Percentiles rank a stretch among this genome's conserved stretches.
Evolutionary conservation across 495 filamentous ascomycete genomes (phyloP).

Genomic region (Neurospora sublineolata): DNA sequence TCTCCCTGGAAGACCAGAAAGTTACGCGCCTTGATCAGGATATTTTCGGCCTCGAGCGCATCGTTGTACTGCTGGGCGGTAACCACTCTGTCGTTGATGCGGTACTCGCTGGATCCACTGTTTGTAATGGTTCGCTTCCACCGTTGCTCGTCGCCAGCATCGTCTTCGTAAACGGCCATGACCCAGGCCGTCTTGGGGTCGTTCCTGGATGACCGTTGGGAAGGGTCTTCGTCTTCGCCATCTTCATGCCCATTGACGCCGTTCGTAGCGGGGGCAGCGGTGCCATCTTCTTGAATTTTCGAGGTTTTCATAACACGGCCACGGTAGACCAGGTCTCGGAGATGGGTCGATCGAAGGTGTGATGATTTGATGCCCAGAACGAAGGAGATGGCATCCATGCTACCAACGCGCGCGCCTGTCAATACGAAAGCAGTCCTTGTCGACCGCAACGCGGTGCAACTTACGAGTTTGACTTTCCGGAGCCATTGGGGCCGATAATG

Average conservation of each 20-base stretch:
- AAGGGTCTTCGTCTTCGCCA: slow-evolving; percentile 46
- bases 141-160: slow-evolving; percentile 85
- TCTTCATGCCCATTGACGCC: slow-evolving; percentile 41
- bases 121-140: slow-evolving; percentile 94
- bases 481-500: slow-evolving; percentile 98
- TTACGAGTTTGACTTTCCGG: slow-evolving; percentile 98
- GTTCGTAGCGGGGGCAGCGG: slow-evolving; percentile 46
- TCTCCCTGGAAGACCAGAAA: slow-evolving; percentile 98
- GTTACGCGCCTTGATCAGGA: slow-evolving; percentile 93
- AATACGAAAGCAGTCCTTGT: neutral
- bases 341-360: slow-evolving; percentile 86
- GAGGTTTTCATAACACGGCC: slow-evolving; percentile 86
- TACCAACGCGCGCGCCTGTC: slow-evolving; percentile 21
- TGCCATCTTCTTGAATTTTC: slow-evolving; percentile 79
- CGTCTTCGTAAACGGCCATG: slow-evolving; percentile 97
- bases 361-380: slow-evolving; percentile 97
- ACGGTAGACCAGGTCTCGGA: slow-evolving; percentile 91
- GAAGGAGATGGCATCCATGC: slow-evolving; percentile 99
- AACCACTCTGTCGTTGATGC: slow-evolving; percentile 86
- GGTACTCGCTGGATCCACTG: slow-evolving; percentile 82
- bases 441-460: slow-evolving; percentile 20
- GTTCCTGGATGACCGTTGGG: slow-evolving; percentile 41
- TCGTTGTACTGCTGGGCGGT: slow-evolving; percentile 89
- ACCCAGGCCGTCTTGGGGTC: slow-evolving; percentile 95
- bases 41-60: slow-evolving; percentile 84